Evolutionary conservation across 495 filamentous ascomycete species (phyloP), one percentile per base, ranked within the genome.

Genomic region (Chaetomium cochliodes): DNA sequence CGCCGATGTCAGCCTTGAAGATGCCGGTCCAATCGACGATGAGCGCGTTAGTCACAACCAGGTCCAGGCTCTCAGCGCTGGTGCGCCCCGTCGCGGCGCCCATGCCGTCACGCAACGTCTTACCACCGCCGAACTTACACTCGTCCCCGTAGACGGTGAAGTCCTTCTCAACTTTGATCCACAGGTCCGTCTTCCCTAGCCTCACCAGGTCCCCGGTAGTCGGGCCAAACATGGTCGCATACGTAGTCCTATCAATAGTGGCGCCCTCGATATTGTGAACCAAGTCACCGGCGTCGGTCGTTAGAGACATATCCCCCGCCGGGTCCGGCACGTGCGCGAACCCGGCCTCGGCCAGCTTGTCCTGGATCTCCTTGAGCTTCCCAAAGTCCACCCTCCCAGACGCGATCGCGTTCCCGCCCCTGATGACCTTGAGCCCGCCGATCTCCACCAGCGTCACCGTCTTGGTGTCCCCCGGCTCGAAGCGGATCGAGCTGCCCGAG

Each of bases 1-100:
- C 88, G 41, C 96, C 94, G 74, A 98, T 94, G 76, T 98, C 94
- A 5, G 93, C 93, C 80, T 98, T 98, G 82, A 89, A 94, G 68
- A 98, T 97, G 49, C 94, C 94, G 18, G 84, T 88, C 83, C 88
- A 94, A 73, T 98, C 96, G 18, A 98, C 83, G 30, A 98, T 86
- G 68, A 98, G 75, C 13, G 96, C 96, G 73, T 98, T 98, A 12
- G 92, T 92, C 68, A 98, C 88, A 15, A 96, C 88, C 60, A 93
- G 86, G 72, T 98, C 94, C 67, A 97, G 74, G 50, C 85, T 87
- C 25, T 94, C 85, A 3, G 79, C 73, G 69, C 92, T 87, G 5
- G 82, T 73, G 57, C 90, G 81, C 22, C 91, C 93, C 41, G 86
- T 89, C 8, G 92, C 91, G 78, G 96, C 93, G 12, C 93, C 96